A percentile compares a stretch with the other conserved stretches of the same genome.
Evolutionary conservation across 768 basidiomycete species (phyloP).

Genomic region (Chlorophyllum brunneum): DNA sequence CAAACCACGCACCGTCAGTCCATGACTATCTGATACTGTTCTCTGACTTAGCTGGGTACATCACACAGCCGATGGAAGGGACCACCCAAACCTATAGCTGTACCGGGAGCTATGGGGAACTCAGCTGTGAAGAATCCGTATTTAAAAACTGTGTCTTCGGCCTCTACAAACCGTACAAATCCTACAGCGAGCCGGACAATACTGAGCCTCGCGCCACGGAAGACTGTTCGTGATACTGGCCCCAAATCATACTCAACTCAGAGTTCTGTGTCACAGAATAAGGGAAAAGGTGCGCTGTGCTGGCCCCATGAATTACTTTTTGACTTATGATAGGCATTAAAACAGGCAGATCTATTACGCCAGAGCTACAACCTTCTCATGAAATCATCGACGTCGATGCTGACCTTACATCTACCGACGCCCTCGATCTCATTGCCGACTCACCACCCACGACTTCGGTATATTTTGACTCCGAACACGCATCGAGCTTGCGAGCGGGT

Average conservation of each 20-base stretch:
- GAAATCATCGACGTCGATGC: slow-evolving; percentile 13
- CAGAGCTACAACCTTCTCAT: neutral
- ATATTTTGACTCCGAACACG: neutral
- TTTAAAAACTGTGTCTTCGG: neutral
- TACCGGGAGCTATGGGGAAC: neutral
- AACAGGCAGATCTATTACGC: slow-evolving; percentile 1
- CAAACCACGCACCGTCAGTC: slow-evolving; percentile 1
- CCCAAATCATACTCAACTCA: neutral
- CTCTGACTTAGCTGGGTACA: neutral
- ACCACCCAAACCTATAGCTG: neutral
- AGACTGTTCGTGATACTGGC: neutral
- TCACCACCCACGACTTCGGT: neutral
- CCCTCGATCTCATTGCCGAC: slow-evolving; percentile 1
- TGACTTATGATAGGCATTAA: neutral
- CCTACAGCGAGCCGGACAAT: slow-evolving; percentile 2
- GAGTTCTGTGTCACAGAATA: neutral
- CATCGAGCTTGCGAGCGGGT: neutral
- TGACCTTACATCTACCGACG: slow-evolving; percentile 8
- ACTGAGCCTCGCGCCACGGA: neutral
- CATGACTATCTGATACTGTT: neutral
- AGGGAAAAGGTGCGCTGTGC: slow-evolving; percentile 7
- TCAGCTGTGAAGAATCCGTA: slow-evolving; percentile 1
- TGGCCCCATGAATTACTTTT: neutral
- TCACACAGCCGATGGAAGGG: neutral
- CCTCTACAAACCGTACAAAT: neutral